These are phyloP conservation scores for Volutella citrinella DNA, from an alignment of 2,329 filamentous ascomycete genomes.

Conservation along the genomic window DNA sequence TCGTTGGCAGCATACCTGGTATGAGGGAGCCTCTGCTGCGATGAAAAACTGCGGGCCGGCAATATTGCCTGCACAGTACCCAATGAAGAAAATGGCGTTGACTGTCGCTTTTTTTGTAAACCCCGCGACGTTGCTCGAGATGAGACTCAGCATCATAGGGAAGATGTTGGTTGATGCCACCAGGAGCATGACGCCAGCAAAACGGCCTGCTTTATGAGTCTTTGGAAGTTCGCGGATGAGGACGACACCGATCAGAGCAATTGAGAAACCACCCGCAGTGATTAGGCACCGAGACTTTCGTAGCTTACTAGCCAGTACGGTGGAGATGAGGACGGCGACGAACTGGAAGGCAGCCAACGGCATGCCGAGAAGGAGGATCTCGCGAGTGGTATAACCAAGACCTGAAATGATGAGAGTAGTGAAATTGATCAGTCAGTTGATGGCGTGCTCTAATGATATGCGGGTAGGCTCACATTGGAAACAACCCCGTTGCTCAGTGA, in stretches of 20 bases:
- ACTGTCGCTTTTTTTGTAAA: slow-evolving; percentile 4
- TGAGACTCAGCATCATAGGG: slow-evolving; percentile 3
- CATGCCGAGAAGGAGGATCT: background rate
- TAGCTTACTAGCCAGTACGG: background rate
- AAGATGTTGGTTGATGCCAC: background rate
- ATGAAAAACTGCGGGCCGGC: slow-evolving; percentile 2
- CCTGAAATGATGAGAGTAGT: slow-evolving; percentile 2
- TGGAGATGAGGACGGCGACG: background rate
- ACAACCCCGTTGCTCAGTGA: slow-evolving; percentile 2
- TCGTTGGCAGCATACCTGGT: background rate
- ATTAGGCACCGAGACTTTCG: background rate
- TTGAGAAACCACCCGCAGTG: background rate
- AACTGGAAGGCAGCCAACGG: background rate
- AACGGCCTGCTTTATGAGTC: slow-evolving; percentile 1
- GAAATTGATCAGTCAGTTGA: slow-evolving; percentile 1
- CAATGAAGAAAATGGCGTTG: slow-evolving; percentile 3
- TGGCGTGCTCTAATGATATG: no score
- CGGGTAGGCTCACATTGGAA: background rate
- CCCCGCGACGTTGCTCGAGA: background rate
- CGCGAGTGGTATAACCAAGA: background rate
- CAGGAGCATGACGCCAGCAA: background rate
- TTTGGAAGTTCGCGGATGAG: slow-evolving; percentile 1
- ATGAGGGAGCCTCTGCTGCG: background rate
- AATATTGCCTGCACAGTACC: slow-evolving; percentile 5
- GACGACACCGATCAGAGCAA: slow-evolving; percentile 1